Conservation (phyloP, 441 rosid genomes). For the Syzygium syzygioides region DNA sequence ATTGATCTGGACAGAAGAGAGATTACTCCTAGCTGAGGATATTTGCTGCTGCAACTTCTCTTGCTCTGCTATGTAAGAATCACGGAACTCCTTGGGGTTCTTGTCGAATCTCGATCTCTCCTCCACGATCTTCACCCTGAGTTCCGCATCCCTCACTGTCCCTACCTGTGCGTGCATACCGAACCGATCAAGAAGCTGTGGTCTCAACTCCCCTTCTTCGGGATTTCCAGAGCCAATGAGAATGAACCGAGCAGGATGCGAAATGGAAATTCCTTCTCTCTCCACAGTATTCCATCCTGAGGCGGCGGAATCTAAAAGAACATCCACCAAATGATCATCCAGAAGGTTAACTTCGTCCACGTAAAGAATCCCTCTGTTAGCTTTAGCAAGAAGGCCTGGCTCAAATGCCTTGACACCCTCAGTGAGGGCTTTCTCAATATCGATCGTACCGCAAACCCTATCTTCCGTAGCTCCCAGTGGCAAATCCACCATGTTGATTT, state of each 20-base stretch:
- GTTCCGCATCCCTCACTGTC: constrained; percentile 87
- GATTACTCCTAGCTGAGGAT: constrained; percentile 50
- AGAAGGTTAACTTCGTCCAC: constrained; percentile 93
- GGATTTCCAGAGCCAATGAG: constrained; percentile 97
- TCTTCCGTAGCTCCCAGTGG: constrained; percentile 97
- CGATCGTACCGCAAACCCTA: constrained; percentile 89
- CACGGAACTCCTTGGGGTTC: constrained; percentile 80
- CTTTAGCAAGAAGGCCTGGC: constrained; percentile 94
- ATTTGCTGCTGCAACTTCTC: constrained; percentile 79
- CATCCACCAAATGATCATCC: constrained; percentile 95
- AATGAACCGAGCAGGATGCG: constrained; percentile 97
- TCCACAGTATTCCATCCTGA: constrained; percentile 99
- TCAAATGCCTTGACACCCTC: constrained; percentile 98
- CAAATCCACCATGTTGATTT: constrained; percentile 95
- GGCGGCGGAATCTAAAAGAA: constrained; percentile 95
- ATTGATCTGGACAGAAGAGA: constrained; percentile 67
- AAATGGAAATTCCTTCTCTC: constrained; percentile 93
- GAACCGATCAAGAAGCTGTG: constrained; percentile 90
- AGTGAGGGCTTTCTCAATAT: constrained; percentile 90
- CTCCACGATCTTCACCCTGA: constrained; percentile 91
- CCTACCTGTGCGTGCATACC: constrained; percentile 99
- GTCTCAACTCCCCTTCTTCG: constrained; percentile 95
- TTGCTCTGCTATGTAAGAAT: constrained; percentile 66
- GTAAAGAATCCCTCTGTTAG: constrained; percentile 89
- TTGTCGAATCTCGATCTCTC: constrained; percentile 81